Conservation (phyloP, 2,329 filamentous ascomycete species). For the Trichoderma hamatum region DNA sequence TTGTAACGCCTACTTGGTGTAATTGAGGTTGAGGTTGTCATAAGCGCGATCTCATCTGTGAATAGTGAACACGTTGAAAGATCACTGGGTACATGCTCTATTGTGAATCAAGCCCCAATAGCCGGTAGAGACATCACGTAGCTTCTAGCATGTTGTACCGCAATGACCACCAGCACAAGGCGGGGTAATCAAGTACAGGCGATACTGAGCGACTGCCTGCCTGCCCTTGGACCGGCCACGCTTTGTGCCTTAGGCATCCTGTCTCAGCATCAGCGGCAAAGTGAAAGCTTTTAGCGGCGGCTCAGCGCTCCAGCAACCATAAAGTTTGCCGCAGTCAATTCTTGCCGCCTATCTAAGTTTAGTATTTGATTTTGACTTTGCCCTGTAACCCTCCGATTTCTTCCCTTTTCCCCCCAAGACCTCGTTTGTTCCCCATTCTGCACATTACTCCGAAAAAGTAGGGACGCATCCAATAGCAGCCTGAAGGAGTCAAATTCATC, state of each 20-base stretch:
- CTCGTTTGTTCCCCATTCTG: neutral
- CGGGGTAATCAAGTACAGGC: neutral
- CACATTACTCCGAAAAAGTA: conserved; percentile 22
- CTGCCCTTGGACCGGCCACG: neutral
- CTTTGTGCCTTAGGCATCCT: conserved; percentile 26
- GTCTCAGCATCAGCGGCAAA: conserved; percentile 9
- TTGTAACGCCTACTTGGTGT: neutral
- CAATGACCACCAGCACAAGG: neutral
- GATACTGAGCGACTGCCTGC: neutral
- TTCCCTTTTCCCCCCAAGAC: conserved; percentile 12
- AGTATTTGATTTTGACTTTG: conserved; percentile 22
- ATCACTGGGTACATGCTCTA: neutral
- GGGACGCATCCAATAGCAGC: conserved; percentile 22
- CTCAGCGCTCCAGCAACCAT: conserved; percentile 24
- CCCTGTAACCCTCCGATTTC: conserved; percentile 23
- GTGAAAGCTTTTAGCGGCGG: conserved; percentile 21
- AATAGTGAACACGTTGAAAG: neutral
- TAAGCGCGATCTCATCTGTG: neutral
- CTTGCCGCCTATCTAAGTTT: conserved; percentile 22
- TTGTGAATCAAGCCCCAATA: neutral
- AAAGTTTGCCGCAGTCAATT: conserved; percentile 20
- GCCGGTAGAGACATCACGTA: neutral
- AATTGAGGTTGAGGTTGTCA: neutral
- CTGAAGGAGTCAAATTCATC: conserved; percentile 11
- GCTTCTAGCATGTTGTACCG: conserved; percentile 13